Base-by-base conservation (phyloP, 1,284 basidiomycete species). In the Microbotryum violaceum region DNA sequence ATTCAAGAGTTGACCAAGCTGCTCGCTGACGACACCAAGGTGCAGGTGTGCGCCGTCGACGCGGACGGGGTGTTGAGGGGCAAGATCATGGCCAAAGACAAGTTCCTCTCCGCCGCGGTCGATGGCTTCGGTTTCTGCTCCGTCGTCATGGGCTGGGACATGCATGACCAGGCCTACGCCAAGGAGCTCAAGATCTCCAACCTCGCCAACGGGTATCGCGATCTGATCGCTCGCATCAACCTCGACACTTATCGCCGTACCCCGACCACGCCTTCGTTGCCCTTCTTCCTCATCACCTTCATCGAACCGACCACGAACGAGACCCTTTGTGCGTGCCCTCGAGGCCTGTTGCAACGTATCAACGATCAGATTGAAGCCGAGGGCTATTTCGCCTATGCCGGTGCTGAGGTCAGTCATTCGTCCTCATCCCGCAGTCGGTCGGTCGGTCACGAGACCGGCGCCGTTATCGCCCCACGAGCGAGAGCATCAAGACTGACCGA, bases 61-160 rank as follows among this genome's bases (percentile, higher is more conserved):
- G 89, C 93, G 52, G 94, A 98, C 75, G 94, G 94, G 45, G 84
- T 97, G 21, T 80, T 97, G 18, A 82, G 93, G 53, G 93, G 93
- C 53, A 97, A 61, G 58, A 57, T 69, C 62, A 68, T 66, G 58
- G 89, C 88, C 33, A 96, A 89, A 77, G 81, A 85, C 58, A 98
- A 98, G 77, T 96, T 98, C 73, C 74, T 97, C 33, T 87, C 85
- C 54, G 86, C 88, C 0, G 87, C 82, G 62, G 82, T 85, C 4
- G 83, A 87, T 61, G 89, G 90, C 1, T 93, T 94, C 74, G 89
- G 89, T 4, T 96, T 94, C 78, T 68, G 68, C 56, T 61, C 63
- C 67, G 89, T 94, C 56, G 83, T 94, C 56, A 96, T 76, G 49
- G 78, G 77, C 4, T 78, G 78, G 89, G 89, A 92, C 73, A 83